Base-by-base conservation (phyloP, 2,329 filamentous ascomycete species). In the Nemania sp. region DNA sequence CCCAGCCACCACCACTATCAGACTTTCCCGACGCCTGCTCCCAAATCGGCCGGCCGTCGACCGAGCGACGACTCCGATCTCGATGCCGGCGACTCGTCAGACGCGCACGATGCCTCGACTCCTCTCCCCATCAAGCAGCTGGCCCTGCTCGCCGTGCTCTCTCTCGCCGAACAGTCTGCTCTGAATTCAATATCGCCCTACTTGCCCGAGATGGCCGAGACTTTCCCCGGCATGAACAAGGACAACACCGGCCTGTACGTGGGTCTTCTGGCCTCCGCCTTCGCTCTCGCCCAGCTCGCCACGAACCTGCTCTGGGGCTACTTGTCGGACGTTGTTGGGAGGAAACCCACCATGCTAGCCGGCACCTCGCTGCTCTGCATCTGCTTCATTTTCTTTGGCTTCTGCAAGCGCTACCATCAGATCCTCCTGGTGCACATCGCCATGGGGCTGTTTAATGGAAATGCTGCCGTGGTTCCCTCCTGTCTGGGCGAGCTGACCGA, bases 131-230 rank as follows among this genome's bases (percentile, higher is more conserved):
- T 84, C 61, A 84, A 80, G 62, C 94, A 97, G 75, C 86, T 99
- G 56, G 80, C 86, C 5, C 82, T 97, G 11, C 77, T 99, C 28
- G 93, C 93, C 1, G 76, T 97, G 61, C 89, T 99, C 56, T 92
- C 92, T 6, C 80, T 99, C 19, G 89, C 90, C 49, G 94, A 99
- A 70, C 94, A 99, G 77, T 97, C 93, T 0, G 94, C 94, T 0
- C 81, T 99, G 68, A 99, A 99, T 72, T 96, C 91, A 19, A 97
- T 99, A 66, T 89, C 88, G 9, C 94, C 94, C 1, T 99, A 99
- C 71, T 82, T 99, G 1, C 94, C 94, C 0, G 84, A 91, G 64
- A 97, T 99, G 93, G 86, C 92, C 1, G 83, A 84, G 19, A 86
- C 84, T 1, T 97, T 97, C 69, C 89, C 90, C 1, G 90, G 90